Conservation (phyloP, 1,139 yeast genomes). For the Hemisphaericaspora xylanilytica region DNA sequence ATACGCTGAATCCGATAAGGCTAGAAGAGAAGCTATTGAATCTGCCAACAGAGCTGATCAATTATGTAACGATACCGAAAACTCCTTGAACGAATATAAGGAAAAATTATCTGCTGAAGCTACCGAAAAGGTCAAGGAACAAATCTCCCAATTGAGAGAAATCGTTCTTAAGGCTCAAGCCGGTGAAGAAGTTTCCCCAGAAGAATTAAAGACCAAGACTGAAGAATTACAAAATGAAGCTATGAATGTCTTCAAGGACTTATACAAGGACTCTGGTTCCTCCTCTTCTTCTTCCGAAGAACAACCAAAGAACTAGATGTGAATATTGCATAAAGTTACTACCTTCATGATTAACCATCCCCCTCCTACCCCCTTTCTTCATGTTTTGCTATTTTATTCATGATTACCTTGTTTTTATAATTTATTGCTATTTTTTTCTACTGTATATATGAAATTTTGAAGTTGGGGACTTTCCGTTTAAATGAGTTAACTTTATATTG, state of each 20-base stretch:
- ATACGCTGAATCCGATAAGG: constrained; percentile 43
- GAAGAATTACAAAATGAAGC: constrained; percentile 93
- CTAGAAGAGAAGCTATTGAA: constrained; percentile 38
- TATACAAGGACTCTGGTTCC: constrained; percentile 65
- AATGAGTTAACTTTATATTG: not conserved
- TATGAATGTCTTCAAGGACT: constrained; percentile 90
- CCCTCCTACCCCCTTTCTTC: not conserved
- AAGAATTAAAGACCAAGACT: constrained; percentile 86
- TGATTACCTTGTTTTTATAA: constrained; percentile 2
- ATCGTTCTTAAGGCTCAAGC: constrained; percentile 90
- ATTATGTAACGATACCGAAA: constrained; percentile 55
- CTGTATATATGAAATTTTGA: constrained; percentile 8
- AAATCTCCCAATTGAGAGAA: constrained; percentile 80
- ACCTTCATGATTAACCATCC: not conserved
- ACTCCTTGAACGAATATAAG: too few relatives aligned
- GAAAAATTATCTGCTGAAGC: too few relatives aligned
- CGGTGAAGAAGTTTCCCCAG: constrained; percentile 82
- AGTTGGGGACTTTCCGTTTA: not conserved
- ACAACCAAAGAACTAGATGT: constrained; percentile 45
- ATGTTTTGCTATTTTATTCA: constrained; percentile 1
- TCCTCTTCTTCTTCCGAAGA: constrained; percentile 31
- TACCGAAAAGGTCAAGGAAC: constrained; percentile 56
- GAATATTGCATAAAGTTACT: not conserved
- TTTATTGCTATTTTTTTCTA: constrained; percentile 2
- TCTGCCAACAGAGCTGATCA: constrained; percentile 56